phyloP scores from a whole-genome alignment of 345 rosid genomes.

The Durio zibethinus region DNA sequence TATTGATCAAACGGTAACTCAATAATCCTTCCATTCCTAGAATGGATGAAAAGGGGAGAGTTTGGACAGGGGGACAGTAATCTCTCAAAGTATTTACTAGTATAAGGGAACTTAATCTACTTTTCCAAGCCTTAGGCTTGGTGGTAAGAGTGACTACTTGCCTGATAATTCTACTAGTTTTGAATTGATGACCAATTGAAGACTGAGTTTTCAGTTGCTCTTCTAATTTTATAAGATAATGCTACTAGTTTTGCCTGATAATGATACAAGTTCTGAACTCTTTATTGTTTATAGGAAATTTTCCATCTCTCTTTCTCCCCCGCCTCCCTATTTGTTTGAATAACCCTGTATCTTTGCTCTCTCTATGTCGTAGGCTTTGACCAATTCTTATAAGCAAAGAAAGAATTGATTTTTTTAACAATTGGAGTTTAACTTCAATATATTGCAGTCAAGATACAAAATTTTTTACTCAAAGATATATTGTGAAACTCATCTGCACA shows the following conservation, averaged over 20 bases:
- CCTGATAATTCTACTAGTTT: not conserved
- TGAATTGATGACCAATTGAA: not conserved
- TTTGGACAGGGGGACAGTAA: not conserved
- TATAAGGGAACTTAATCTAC: not conserved
- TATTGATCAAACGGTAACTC: too few species aligned
- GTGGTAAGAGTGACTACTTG: not conserved
- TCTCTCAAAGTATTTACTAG: not conserved
- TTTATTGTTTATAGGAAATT: not conserved
- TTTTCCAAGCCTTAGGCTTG: not conserved
- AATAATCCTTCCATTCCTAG: not conserved
- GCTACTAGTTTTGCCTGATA: not conserved
- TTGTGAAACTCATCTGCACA: not conserved
- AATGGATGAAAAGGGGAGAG: not conserved
- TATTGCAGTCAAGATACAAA: not conserved
- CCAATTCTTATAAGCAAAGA: not conserved
- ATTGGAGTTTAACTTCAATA: not conserved
- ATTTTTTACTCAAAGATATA: not conserved
- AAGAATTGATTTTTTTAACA: not conserved
- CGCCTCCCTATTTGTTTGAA: not conserved
- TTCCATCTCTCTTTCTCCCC: not conserved
- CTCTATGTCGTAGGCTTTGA: not conserved
- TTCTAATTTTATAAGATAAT: not conserved
- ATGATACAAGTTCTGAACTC: too few species aligned
- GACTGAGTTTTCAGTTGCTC: not conserved
- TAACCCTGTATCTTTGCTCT: not conserved